phyloP scores from a whole-genome alignment of 768 basidiomycete genomes.

The Mycena latifolia region DNA sequence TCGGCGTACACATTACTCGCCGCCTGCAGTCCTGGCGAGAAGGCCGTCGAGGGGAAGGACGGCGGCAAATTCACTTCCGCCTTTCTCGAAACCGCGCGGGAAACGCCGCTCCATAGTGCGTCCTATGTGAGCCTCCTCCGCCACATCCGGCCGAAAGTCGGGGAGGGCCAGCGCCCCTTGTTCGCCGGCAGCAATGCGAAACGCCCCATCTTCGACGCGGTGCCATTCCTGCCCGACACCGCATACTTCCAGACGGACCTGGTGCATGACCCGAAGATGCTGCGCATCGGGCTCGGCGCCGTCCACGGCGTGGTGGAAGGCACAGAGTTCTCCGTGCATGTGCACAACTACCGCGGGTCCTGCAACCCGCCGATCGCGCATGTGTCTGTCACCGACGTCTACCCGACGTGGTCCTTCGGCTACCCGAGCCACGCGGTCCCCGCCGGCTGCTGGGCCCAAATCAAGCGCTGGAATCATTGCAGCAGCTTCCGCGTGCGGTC shows the following conservation, averaged over 20 bases:
- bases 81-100: slow-evolving; percentile 62
- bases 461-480: slow-evolving; percentile 65
- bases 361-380: slow-evolving; percentile 65
- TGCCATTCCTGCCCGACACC: slow-evolving; percentile 66
- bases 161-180: slow-evolving; percentile 60
- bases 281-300: slow-evolving; percentile 69
- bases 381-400: slow-evolving; percentile 64
- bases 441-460: slow-evolving; percentile 64
- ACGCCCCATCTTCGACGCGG: slow-evolving; percentile 65
- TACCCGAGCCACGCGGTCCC: slow-evolving; percentile 50
- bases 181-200: slow-evolving; percentile 63
- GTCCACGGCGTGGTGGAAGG: slow-evolving; percentile 76
- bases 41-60: slow-evolving; percentile 70
- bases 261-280: slow-evolving; percentile 47
- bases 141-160: slow-evolving; percentile 52
- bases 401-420: slow-evolving; percentile 71
- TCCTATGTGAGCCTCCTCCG: slow-evolving; percentile 63
- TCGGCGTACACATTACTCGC: slow-evolving; percentile 66
- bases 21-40: slow-evolving; percentile 67
- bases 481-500: slow-evolving; percentile 56
- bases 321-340: slow-evolving; percentile 71
- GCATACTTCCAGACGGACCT: slow-evolving; percentile 60
- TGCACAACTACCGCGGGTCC: slow-evolving; percentile 72
- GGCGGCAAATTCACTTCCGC: slow-evolving; percentile 72
- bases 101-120: slow-evolving; percentile 64